Evolutionary conservation across 495 filamentous ascomycete species (phyloP).

Genomic region (Acidiella bohemica): DNA sequence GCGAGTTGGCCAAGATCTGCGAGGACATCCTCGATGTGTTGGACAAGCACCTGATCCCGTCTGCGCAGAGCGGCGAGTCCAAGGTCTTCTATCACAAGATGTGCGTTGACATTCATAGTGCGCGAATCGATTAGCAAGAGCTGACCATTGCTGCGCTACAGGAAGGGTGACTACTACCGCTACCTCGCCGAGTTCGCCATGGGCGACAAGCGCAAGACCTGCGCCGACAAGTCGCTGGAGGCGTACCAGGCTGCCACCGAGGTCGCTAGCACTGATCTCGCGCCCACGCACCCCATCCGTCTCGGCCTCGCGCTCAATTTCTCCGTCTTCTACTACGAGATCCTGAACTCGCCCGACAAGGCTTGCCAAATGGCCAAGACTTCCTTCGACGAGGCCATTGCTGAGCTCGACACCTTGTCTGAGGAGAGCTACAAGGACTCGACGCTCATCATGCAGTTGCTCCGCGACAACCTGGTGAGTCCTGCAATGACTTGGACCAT

Average conservation of each 20-base stretch:
- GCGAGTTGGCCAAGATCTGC: constrained; percentile 97
- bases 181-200: constrained; percentile 98
- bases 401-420: constrained; percentile 90
- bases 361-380: constrained; percentile 99
- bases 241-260: constrained; percentile 99
- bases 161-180: constrained; percentile 99
- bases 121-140: background rate
- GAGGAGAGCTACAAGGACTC: constrained; percentile 99
- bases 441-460: constrained; percentile 98
- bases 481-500: too few relatives aligned
- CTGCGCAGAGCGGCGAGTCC: constrained; percentile 90
- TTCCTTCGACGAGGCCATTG: constrained; percentile 98
- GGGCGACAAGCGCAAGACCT: constrained; percentile 96
- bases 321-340: constrained; percentile 99
- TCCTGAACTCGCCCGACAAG: constrained; percentile 96
- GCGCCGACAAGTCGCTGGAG: constrained; percentile 91
- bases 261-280: constrained; percentile 92
- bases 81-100: constrained; percentile 99
- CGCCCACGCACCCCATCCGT: constrained; percentile 96
- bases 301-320: constrained; percentile 98
- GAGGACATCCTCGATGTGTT: constrained; percentile 96
- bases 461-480: constrained; percentile 93
- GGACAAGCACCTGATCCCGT: constrained; percentile 91
- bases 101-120: constrained; percentile 37
- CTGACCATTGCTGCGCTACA: constrained; percentile 33